Evolutionary conservation across 208 protist genomes (phyloP).

Genomic region (Wallacemonas collosoma): DNA sequence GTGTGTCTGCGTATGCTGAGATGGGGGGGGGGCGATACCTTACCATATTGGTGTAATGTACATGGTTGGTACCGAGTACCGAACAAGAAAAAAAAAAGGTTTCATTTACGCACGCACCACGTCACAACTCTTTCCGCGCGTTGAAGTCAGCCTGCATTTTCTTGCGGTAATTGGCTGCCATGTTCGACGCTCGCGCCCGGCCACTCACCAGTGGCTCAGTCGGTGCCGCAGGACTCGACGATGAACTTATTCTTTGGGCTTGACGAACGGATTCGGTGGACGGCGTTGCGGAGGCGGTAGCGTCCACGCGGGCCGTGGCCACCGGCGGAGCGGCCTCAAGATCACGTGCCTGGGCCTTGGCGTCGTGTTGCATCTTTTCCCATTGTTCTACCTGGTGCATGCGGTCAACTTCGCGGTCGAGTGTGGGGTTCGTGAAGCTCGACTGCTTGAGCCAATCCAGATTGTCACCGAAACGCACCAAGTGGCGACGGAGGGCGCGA

Average conservation of each 20-base stretch:
- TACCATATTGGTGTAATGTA: too few relatives aligned
- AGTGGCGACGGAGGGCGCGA: slow-evolving; percentile 32
- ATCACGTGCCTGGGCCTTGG: not conserved
- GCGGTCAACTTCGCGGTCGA: slow-evolving; percentile 5
- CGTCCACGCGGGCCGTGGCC: too few relatives aligned
- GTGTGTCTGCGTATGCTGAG: too few relatives aligned
- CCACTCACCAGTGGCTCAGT: not conserved
- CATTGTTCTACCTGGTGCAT: slow-evolving; percentile 9
- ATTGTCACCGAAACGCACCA: slow-evolving; percentile 33
- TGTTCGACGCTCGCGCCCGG: not conserved
- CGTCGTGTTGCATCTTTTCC: not conserved
- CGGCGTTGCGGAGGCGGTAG: too few relatives aligned
- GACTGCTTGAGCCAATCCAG: slow-evolving; percentile 47
- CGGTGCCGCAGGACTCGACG: not conserved
- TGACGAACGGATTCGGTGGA: not conserved
- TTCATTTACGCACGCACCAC: too few relatives aligned
- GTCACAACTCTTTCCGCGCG: slow-evolving; percentile 2
- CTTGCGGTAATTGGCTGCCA: slow-evolving; percentile 10
- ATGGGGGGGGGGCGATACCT: too few relatives aligned
- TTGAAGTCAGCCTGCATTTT: slow-evolving; percentile 17
- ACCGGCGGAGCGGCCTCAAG: not conserved
- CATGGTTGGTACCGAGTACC: too few relatives aligned
- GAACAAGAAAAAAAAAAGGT: too few relatives aligned
- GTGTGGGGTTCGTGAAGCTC: slow-evolving; percentile 18
- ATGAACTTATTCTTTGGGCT: not conserved